Conservation (phyloP, 768 basidiomycete genomes). For the Austroboletus festivus region DNA sequence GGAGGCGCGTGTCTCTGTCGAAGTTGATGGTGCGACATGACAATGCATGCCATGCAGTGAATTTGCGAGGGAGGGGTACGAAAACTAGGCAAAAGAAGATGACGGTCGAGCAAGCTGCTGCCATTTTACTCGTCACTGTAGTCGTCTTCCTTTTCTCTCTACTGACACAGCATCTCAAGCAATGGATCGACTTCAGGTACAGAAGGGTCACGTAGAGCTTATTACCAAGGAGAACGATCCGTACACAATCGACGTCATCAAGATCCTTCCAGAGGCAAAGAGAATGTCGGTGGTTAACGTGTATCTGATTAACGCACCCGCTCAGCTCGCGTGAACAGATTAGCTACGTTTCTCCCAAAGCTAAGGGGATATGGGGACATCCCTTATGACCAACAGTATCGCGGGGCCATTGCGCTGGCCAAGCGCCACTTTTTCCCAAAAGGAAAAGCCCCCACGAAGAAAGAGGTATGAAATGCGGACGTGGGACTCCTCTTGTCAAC, state of each 20-base stretch:
- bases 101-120: slow-evolving; percentile 22
- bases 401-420: slow-evolving; percentile 26
- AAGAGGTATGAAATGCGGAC: slow-evolving; percentile 15
- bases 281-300: slow-evolving; percentile 15
- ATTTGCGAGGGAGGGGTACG: slow-evolving; percentile 22
- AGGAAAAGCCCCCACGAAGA: slow-evolving; percentile 23
- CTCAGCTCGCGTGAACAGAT: slow-evolving; percentile 13
- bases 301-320: not conserved
- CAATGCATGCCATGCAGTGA: slow-evolving; percentile 12
- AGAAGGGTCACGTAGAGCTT: slow-evolving; percentile 26
- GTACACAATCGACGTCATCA: slow-evolving; percentile 19
- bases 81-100: slow-evolving; percentile 18
- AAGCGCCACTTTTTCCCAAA: slow-evolving; percentile 28
- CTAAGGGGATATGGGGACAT: slow-evolving; percentile 29
- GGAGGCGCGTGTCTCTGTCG: slow-evolving; percentile 21
- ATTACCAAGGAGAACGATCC: slow-evolving; percentile 12
- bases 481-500: not conserved
- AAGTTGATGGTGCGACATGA: not conserved
- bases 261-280: slow-evolving; percentile 23
- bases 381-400: slow-evolving; percentile 26
- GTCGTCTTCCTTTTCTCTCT: not conserved
- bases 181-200: slow-evolving; percentile 14
- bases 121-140: slow-evolving; percentile 25
- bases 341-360: slow-evolving; percentile 28
- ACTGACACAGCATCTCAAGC: not conserved